These are phyloP conservation scores for Plasmodium vinckei DNA, from an alignment of 169 alveolate species.

Conservation along the genomic window DNA sequence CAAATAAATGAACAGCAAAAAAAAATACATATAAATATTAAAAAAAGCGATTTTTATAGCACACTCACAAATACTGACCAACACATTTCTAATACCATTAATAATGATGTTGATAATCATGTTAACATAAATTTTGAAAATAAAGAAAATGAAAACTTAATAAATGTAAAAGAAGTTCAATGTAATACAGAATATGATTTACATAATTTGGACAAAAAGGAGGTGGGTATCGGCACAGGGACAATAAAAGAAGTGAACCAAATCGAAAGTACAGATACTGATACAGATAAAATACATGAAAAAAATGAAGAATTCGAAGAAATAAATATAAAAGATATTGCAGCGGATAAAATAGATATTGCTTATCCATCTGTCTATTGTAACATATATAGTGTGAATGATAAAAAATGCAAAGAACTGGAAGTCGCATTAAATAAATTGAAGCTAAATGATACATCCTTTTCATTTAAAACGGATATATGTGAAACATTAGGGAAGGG, in stretches of 20 bases:
- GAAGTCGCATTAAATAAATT: conserved; percentile 89
- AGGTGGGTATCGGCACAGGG: not conserved
- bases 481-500: conserved; percentile 94
- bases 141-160: not conserved
- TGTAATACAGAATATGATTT: not conserved
- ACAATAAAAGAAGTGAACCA: not conserved
- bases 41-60: not conserved
- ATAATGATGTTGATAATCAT: not conserved
- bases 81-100: not conserved
- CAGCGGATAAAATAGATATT: conserved; percentile 69
- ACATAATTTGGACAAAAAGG: not conserved
- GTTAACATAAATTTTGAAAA: not conserved
- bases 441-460: conserved; percentile 92
- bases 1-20: conserved; percentile 11
- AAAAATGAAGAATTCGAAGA: not conserved
- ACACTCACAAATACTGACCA: not conserved
- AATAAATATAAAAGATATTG: conserved; percentile 33
- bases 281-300: not conserved
- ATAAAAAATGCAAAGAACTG: conserved; percentile 79
- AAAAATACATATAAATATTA: not conserved
- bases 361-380: conserved; percentile 92
- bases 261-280: conserved; percentile 1
- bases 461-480: conserved; percentile 87
- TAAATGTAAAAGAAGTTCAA: not conserved
- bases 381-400: conserved; percentile 92